A percentile compares a stretch with the other conserved stretches of the same genome.
Conservation (phyloP, 2,329 filamentous ascomycete genomes). For the Trichoderma koningiopsis region DNA sequence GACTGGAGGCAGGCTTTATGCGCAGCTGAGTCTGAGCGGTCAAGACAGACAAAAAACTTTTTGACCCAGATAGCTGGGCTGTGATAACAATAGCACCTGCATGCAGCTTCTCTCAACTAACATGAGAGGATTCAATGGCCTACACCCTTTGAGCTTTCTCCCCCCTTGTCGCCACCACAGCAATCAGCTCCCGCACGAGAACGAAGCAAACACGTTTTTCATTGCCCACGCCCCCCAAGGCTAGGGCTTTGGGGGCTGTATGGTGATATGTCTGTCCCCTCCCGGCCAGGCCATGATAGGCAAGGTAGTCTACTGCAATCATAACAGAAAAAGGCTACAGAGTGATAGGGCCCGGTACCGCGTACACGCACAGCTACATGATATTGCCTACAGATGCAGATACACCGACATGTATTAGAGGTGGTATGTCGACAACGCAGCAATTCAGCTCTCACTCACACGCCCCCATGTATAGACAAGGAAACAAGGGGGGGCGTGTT, state of each 20-base stretch:
- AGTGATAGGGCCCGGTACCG: neutral
- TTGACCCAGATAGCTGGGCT: neutral
- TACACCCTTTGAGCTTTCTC: constrained; percentile 8
- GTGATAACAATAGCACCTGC: neutral
- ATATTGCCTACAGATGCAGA: neutral
- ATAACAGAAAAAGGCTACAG: neutral
- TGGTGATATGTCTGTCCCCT: neutral
- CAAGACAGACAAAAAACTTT: neutral
- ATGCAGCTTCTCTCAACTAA: neutral
- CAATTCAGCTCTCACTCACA: neutral
- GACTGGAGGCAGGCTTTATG: constrained; percentile 14
- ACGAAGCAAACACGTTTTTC: neutral
- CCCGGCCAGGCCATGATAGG: neutral
- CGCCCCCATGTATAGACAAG: neutral
- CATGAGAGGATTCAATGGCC: neutral
- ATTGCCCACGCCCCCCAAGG: neutral
- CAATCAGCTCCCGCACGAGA: neutral
- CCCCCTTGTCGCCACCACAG: constrained; percentile 3
- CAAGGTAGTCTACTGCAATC: neutral
- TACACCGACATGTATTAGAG: neutral
- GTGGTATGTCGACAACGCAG: constrained; percentile 1
- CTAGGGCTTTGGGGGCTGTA: neutral
- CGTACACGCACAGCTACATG: neutral
- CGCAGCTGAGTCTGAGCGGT: neutral
- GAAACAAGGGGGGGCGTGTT: neutral